Evolutionary conservation across 805 yeast species (phyloP).

Genomic region (Zygoascus flipseniorum): DNA sequence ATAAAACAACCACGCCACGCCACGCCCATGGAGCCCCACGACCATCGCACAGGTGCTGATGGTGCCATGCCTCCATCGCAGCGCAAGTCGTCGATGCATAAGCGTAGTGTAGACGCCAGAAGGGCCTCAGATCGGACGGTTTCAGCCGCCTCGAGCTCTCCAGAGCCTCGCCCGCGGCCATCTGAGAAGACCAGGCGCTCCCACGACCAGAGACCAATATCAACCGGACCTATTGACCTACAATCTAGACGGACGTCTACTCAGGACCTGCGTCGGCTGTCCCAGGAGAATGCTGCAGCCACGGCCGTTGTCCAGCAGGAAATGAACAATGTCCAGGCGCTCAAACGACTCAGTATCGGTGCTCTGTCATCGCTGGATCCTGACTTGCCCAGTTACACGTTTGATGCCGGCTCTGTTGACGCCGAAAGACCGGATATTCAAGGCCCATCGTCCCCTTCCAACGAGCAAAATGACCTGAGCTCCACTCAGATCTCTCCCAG

Average conservation of each 20-base stretch:
- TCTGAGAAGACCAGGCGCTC: not conserved
- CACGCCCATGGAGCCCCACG: not conserved
- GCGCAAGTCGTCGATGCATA: not conserved
- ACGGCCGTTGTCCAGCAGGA: conserved; percentile 34
- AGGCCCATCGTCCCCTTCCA: not conserved
- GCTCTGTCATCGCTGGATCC: conserved; percentile 30
- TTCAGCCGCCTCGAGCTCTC: not conserved
- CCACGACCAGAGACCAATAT: not conserved
- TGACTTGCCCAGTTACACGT: conserved; percentile 26
- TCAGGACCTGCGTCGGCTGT: conserved; percentile 10
- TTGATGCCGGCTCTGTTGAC: not conserved
- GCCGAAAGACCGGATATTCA: not conserved
- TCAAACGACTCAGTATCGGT: conserved; percentile 34
- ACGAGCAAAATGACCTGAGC: too few species aligned
- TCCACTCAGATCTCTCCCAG: conserved; percentile 5
- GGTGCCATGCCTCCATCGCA: not conserved
- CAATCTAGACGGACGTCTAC: not conserved
- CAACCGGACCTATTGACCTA: not conserved
- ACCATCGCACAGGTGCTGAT: not conserved
- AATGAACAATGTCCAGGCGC: conserved; percentile 31
- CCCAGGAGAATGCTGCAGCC: conserved; percentile 15
- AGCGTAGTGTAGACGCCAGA: not conserved
- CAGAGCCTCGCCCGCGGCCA: not conserved
- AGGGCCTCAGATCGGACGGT: not conserved
- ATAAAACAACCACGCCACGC: not conserved